Percentiles rank a stretch among this genome's conserved stretches.
These are phyloP conservation scores for Pestalotiopsis sp. DNA, from an alignment of 2,329 filamentous ascomycete genomes.

Conservation along the genomic window DNA sequence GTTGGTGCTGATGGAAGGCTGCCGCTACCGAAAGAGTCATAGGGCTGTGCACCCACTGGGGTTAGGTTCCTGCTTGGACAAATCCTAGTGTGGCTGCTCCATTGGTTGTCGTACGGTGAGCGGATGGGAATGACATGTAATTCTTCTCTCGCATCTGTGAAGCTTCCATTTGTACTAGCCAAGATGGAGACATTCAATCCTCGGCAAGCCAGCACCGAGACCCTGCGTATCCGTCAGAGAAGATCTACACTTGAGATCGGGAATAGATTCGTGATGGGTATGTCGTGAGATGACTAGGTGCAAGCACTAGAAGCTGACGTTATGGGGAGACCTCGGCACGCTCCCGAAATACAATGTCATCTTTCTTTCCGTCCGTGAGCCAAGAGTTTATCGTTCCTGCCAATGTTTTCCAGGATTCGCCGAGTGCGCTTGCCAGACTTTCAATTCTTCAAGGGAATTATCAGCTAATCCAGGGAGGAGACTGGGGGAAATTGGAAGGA, in stretches of 20 bases:
- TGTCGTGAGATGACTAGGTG: not conserved
- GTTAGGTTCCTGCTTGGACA: conserved; percentile 1
- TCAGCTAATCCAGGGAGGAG: not conserved
- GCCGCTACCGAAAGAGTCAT: not conserved
- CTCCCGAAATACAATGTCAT: not conserved
- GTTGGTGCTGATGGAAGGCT: conserved; percentile 1
- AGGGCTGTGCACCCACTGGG: not conserved
- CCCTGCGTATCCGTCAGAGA: not conserved
- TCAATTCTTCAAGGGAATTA: not conserved
- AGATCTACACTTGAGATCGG: not conserved
- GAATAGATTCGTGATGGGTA: not conserved
- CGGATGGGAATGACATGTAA: not conserved
- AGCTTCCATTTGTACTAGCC: not conserved
- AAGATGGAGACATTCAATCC: not conserved
- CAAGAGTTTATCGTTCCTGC: not conserved
- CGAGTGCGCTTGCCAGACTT: not conserved
- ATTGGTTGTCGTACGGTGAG: conserved; percentile 7
- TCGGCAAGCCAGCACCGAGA: not conserved
- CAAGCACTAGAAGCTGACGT: not conserved
- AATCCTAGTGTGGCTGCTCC: not conserved
- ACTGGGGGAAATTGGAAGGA: not conserved
- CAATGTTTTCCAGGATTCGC: not conserved
- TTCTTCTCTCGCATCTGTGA: not conserved
- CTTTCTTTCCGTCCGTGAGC: not conserved
- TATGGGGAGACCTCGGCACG: not conserved